Evolutionary conservation across 2,329 filamentous ascomycete genomes (phyloP).

Genomic region (Colletotrichum tropicale): DNA sequence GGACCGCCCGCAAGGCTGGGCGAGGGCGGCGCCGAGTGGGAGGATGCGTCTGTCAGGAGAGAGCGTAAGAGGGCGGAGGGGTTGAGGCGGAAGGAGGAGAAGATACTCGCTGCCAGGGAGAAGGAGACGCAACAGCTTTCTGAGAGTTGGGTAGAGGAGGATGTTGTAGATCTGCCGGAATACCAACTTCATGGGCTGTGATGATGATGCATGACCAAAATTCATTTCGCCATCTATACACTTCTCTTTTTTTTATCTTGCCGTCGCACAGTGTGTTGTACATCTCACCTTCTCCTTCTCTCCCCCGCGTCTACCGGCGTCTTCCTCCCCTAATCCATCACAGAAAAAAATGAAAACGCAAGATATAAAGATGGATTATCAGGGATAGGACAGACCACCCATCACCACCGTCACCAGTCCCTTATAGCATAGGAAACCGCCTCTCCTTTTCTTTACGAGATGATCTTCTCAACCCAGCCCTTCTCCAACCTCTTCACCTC

Average conservation of each 20-base stretch:
- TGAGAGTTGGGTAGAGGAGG: not conserved
- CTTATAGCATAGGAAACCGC: not conserved
- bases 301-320: not conserved
- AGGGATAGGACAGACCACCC: not conserved
- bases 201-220: not conserved
- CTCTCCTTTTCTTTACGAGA: slow-evolving; percentile 42
- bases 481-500: slow-evolving; percentile 88
- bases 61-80: slow-evolving; percentile 65
- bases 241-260: not conserved
- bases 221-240: slow-evolving; percentile 21
- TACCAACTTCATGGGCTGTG: slow-evolving; percentile 2
- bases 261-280: slow-evolving; percentile 35
- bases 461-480: slow-evolving; percentile 84
- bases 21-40: slow-evolving; percentile 50
- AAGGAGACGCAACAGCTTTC: not conserved
- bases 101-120: slow-evolving; percentile 31
- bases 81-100: slow-evolving; percentile 53
- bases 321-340: not conserved
- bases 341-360: slow-evolving; percentile 17
- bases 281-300: slow-evolving; percentile 8
- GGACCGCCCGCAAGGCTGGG: slow-evolving; percentile 28
- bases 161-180: not conserved
- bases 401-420: not conserved
- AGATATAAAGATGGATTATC: not conserved
- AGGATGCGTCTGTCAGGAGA: slow-evolving; percentile 54